phyloP scores from a whole-genome alignment of 2,329 filamentous ascomycete species.

The Talaromyces albobiverticillius region DNA sequence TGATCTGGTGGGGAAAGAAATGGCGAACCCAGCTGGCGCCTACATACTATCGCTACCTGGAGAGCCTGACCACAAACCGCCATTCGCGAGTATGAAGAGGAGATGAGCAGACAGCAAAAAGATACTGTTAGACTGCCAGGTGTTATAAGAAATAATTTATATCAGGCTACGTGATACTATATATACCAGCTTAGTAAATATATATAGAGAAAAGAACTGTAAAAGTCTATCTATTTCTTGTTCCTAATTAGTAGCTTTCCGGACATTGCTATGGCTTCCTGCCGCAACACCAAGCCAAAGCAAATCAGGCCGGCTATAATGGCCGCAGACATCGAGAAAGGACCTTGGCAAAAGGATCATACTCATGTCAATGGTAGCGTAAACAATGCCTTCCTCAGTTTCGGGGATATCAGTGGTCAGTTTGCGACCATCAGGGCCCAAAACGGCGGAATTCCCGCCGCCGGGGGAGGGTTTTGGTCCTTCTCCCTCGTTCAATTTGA shows the following conservation, averaged over 20 bases:
- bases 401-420: conserved; percentile 39
- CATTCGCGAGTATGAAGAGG: no score
- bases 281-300: conserved; percentile 44
- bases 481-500: conserved; percentile 35
- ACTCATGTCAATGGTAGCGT: conserved; percentile 50
- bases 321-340: conserved; percentile 42
- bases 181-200: no score
- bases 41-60: no score
- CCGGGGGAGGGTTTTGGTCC: conserved; percentile 16
- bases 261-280: not conserved
- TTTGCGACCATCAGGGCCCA: conserved; percentile 48
- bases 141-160: no score
- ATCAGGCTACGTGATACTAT: no score
- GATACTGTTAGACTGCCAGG: no score
- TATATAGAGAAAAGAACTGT: no score
- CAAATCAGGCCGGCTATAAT: conserved; percentile 53
- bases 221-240: not conserved
- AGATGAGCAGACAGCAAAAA: no score
- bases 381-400: conserved; percentile 50
- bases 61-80: no score
- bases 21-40: no score
- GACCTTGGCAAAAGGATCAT: conserved; percentile 21
- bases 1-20: no score
- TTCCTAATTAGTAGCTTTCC: not conserved
- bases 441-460: conserved; percentile 51